Percentiles rank a stretch among this genome's conserved stretches.
phyloP scores from a whole-genome alignment of 148 eudicot species.

The Cornus suecica region DNA sequence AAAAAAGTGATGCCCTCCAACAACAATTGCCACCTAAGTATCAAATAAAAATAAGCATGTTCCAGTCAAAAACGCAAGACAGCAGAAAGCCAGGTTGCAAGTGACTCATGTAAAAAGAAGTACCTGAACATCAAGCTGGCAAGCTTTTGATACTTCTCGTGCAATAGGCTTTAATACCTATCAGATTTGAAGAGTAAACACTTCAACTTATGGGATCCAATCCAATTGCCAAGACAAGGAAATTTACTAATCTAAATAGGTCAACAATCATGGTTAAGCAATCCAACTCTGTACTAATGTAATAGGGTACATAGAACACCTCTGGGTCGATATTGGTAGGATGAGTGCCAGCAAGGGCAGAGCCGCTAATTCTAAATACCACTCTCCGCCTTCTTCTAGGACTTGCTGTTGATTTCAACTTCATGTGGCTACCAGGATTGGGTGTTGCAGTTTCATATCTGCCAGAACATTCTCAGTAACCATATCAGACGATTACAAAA shows the following conservation, averaged over 20 bases:
- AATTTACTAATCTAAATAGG: conserved; percentile 1
- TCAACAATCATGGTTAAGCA: neutral
- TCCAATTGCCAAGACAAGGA: neutral
- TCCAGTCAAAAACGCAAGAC: neutral
- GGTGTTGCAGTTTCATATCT: conserved; percentile 58
- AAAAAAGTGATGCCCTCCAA: conserved; percentile 96
- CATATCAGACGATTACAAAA: conserved; percentile 1
- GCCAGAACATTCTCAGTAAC: conserved; percentile 18
- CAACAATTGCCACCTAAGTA: conserved; percentile 81
- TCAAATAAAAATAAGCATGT: conserved; percentile 10
- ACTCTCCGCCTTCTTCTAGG: conserved; percentile 96
- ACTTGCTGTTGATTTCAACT: conserved; percentile 57
- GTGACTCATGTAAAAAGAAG: conserved; percentile 3
- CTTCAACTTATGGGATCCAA: conserved; percentile 7
- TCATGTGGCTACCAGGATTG: conserved; percentile 55
- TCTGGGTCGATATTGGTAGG: conserved; percentile 90
- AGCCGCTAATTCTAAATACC: conserved; percentile 91
- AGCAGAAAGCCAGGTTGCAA: conserved; percentile 3
- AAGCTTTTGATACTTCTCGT: conserved; percentile 76
- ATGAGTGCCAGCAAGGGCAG: conserved; percentile 74
- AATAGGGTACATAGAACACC: conserved; percentile 40
- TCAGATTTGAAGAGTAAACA: conserved; percentile 5
- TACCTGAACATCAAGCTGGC: conserved; percentile 90
- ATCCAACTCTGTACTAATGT: conserved; percentile 4
- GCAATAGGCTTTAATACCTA: conserved; percentile 92